Conservation (phyloP, 2,329 filamentous ascomycete genomes). For the Penicillium sp. region DNA sequence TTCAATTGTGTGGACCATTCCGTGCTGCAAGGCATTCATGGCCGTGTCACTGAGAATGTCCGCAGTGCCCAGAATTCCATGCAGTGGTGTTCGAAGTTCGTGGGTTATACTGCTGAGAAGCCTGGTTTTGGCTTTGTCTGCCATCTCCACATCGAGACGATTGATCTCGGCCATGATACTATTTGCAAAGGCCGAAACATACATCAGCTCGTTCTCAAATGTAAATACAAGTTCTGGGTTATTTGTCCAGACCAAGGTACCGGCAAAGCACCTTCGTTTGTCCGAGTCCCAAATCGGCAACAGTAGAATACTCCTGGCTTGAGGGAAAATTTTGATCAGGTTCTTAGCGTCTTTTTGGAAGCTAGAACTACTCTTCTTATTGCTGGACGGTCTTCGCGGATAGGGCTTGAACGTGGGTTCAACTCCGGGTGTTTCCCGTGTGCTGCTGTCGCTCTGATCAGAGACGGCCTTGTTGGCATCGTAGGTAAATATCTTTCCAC, state of each 20-base stretch:
- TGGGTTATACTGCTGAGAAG: slow-evolving; percentile 56
- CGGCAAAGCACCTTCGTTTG: slow-evolving; percentile 31
- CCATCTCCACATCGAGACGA: slow-evolving; percentile 34
- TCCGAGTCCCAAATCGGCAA: slow-evolving; percentile 37
- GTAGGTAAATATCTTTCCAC: slow-evolving; percentile 30
- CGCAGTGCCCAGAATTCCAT: slow-evolving; percentile 47
- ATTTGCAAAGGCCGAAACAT: slow-evolving; percentile 37
- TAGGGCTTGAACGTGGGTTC: slow-evolving; percentile 1
- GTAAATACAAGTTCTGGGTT: slow-evolving; percentile 27
- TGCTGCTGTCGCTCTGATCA: slow-evolving; percentile 20
- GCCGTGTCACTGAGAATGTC: slow-evolving; percentile 51
- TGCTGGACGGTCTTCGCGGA: slow-evolving; percentile 8
- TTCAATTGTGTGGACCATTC: slow-evolving; percentile 49
- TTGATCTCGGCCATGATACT: slow-evolving; percentile 40
- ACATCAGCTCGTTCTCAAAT: slow-evolving; percentile 31
- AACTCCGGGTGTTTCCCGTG: no score
- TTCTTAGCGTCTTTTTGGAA: slow-evolving; percentile 17
- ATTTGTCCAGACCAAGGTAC: slow-evolving; percentile 26
- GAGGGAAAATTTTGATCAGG: slow-evolving; percentile 24
- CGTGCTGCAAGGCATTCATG: slow-evolving; percentile 40
- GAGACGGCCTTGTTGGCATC: slow-evolving; percentile 26
- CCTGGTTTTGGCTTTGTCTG: slow-evolving; percentile 51
- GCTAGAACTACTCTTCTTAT: slow-evolving; percentile 12
- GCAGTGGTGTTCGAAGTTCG: slow-evolving; percentile 50
- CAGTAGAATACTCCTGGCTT: slow-evolving; percentile 30